Evolutionary conservation across 305 asterid genomes (phyloP).

Genomic region (Fraxinus angustifolia): DNA sequence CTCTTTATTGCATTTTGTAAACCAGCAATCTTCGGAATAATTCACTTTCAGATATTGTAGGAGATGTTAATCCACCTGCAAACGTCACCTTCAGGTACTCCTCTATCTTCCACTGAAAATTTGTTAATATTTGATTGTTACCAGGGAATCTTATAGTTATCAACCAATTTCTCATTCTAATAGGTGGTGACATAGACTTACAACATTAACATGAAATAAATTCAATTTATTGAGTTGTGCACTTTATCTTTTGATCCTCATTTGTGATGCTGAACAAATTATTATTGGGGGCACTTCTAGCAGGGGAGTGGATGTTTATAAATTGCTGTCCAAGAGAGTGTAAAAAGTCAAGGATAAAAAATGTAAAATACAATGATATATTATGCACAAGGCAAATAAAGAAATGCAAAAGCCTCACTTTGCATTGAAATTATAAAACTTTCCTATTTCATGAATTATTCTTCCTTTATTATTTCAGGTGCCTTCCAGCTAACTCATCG

Average conservation of each 20-base stretch:
- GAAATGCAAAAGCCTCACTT: background rate
- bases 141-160: background rate
- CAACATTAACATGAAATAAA: background rate
- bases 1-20: constrained; percentile 7
- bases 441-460: background rate
- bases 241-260: background rate
- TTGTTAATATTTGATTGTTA: background rate
- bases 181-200: background rate
- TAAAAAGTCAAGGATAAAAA: background rate
- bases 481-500: background rate
- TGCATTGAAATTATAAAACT: background rate
- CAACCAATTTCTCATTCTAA: background rate
- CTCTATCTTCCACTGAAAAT: constrained; percentile 8
- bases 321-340: background rate
- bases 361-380: background rate
- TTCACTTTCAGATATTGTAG: constrained; percentile 31
- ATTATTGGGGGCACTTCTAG: background rate
- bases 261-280: background rate
- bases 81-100: constrained; percentile 43
- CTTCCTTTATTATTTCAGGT: background rate
- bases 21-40: constrained; percentile 42
- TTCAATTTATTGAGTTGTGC: background rate
- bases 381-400: background rate
- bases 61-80: constrained; percentile 41
- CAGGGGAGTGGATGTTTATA: background rate